These are phyloP conservation scores for Starmera stellimalicola DNA, from an alignment of 1,139 yeast species.

Conservation along the genomic window DNA sequence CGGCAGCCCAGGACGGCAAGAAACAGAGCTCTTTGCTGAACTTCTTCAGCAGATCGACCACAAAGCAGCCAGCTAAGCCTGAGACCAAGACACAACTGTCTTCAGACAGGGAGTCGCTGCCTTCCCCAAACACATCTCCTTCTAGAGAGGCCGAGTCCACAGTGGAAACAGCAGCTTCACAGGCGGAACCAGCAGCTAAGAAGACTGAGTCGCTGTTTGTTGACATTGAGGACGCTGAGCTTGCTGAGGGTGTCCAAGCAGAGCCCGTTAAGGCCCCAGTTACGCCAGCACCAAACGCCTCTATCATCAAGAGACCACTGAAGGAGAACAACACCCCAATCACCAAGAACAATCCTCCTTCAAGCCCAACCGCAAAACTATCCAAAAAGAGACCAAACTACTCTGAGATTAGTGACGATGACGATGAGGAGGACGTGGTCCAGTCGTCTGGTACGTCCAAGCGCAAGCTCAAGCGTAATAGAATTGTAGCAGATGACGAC, in stretches of 20 bases:
- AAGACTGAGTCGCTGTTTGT: not conserved
- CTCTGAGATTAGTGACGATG: slow-evolving; percentile 28
- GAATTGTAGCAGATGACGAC: slow-evolving; percentile 20
- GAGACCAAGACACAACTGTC: not conserved
- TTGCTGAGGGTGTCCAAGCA: not conserved
- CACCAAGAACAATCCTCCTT: slow-evolving; percentile 2
- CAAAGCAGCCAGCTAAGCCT: not conserved
- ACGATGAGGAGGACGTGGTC: slow-evolving; percentile 23
- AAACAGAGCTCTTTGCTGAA: slow-evolving; percentile 9
- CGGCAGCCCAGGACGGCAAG: slow-evolving; percentile 4
- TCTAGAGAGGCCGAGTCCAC: slow-evolving; percentile 6
- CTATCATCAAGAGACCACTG: slow-evolving; percentile 13
- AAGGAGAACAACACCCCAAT: slow-evolving; percentile 2
- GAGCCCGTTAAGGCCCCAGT: not conserved
- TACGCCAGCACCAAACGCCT: slow-evolving; percentile 2
- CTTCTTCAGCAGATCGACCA: slow-evolving; percentile 8
- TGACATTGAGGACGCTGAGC: not conserved
- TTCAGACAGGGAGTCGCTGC: slow-evolving; percentile 2
- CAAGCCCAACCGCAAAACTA: slow-evolving; percentile 16
- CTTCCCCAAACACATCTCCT: slow-evolving; percentile 14
- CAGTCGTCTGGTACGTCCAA: too few relatives aligned
- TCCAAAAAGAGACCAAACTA: slow-evolving; percentile 24
- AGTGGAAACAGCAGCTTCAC: slow-evolving; percentile 2
- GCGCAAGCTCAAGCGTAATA: slow-evolving; percentile 16
- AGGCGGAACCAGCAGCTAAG: not conserved